These are phyloP conservation scores for Backusella luteola DNA, from an alignment of 192 early-diverging fungal genomes.

Conservation along the genomic window DNA sequence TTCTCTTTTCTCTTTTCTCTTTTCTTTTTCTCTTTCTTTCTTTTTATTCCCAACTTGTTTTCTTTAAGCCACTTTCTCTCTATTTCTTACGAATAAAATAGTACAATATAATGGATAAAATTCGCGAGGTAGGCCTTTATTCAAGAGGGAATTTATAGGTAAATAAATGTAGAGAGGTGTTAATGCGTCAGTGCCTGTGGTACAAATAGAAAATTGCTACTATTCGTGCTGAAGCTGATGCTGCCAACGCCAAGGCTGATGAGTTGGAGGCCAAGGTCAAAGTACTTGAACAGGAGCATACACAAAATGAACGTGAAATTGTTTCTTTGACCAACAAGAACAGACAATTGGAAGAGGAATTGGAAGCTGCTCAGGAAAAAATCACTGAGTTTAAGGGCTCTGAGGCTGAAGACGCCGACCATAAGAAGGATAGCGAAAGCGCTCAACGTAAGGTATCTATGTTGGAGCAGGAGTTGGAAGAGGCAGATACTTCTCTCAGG, in stretches of 20 bases:
- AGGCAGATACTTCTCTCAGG: slow-evolving; percentile 47
- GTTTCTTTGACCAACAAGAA: slow-evolving; percentile 65
- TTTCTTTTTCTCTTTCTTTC: neutral
- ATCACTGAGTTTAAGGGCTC: slow-evolving; percentile 29
- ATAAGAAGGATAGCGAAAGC: slow-evolving; percentile 30
- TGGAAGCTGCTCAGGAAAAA: slow-evolving; percentile 36
- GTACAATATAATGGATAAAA: slow-evolving; percentile 12
- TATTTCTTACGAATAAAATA: neutral
- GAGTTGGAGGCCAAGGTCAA: slow-evolving; percentile 57
- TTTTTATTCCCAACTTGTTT: neutral
- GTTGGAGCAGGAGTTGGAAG: slow-evolving; percentile 52
- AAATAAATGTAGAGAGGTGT: neutral
- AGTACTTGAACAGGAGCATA: slow-evolving; percentile 50
- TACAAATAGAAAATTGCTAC: slow-evolving; percentile 56
- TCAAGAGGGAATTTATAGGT: neutral
- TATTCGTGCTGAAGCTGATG: slow-evolving; percentile 66
- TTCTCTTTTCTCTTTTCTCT: no score
- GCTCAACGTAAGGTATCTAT: slow-evolving; percentile 38
- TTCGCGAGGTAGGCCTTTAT: slow-evolving; percentile 13
- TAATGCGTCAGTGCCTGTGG: neutral
- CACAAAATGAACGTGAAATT: slow-evolving; percentile 66
- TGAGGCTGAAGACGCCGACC: slow-evolving; percentile 27
- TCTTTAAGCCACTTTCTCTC: neutral
- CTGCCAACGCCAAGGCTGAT: slow-evolving; percentile 56
- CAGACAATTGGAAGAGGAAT: slow-evolving; percentile 33